phyloP scores from a whole-genome alignment of 2,329 filamentous ascomycete species.

The Colletotrichum aenigma region DNA sequence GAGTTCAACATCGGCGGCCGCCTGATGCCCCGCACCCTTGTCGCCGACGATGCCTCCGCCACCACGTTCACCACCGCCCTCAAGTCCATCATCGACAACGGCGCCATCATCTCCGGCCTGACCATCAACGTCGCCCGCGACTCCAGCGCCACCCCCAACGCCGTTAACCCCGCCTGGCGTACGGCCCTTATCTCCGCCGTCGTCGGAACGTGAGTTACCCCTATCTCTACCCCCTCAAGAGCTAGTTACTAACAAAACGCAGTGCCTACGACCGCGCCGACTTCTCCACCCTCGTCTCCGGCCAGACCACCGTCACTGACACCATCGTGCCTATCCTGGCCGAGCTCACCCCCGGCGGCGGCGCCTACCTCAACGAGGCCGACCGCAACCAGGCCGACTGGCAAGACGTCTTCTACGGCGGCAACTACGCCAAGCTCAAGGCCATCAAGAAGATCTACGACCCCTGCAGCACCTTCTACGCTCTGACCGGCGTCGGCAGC shows the following conservation, averaged over 20 bases:
- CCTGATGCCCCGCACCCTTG: slow-evolving; percentile 5
- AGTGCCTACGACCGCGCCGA: slow-evolving; percentile 2
- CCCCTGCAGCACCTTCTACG: slow-evolving; percentile 50
- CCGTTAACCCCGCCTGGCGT: slow-evolving; percentile 26
- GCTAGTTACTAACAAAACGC: background rate
- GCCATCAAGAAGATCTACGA: slow-evolving; percentile 54
- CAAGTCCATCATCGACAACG: background rate
- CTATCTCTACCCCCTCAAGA: background rate
- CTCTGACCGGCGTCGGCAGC: slow-evolving; percentile 53
- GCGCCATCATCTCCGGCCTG: slow-evolving; percentile 8
- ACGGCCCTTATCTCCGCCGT: slow-evolving; percentile 14
- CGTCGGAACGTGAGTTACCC: slow-evolving; percentile 9
- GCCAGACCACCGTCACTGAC: slow-evolving; percentile 1
- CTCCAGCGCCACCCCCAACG: slow-evolving; percentile 14
- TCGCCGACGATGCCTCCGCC: background rate
- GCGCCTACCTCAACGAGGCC: slow-evolving; percentile 56
- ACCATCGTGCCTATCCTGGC: background rate
- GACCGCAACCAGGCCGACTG: slow-evolving; percentile 51
- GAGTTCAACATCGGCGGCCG: slow-evolving; percentile 17
- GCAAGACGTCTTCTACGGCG: slow-evolving; percentile 49
- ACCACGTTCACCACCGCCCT: background rate
- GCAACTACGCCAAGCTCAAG: slow-evolving; percentile 44
- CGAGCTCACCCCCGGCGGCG: slow-evolving; percentile 38
- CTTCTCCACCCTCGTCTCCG: slow-evolving; percentile 6
- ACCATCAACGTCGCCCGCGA: slow-evolving; percentile 9